These are phyloP conservation scores for Pholiota adiposa DNA, from an alignment of 1,284 basidiomycete genomes.

Conservation along the genomic window DNA sequence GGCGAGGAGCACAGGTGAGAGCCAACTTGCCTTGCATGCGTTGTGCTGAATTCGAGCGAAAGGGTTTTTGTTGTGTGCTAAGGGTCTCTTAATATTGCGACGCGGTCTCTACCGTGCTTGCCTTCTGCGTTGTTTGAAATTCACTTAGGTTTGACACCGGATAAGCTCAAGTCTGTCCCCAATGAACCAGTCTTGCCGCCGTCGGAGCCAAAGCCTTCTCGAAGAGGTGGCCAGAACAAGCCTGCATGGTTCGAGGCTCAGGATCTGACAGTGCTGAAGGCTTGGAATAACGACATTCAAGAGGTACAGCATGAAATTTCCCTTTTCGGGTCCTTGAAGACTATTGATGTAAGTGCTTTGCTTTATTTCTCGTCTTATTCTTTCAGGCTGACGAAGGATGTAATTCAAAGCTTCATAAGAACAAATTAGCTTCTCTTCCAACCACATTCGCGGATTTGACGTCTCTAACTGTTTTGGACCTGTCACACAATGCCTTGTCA, in stretches of 20 bases:
- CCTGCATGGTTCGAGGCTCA: slow-evolving; percentile 80
- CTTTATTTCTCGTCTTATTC: slow-evolving; percentile 10
- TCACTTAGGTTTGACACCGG: slow-evolving; percentile 73
- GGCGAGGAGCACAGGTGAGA: slow-evolving; percentile 72
- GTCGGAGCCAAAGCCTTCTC: slow-evolving; percentile 33
- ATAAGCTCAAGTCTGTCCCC: slow-evolving; percentile 62
- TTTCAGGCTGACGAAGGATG: slow-evolving; percentile 7
- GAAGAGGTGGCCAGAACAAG: slow-evolving; percentile 41
- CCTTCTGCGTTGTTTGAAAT: slow-evolving; percentile 81
- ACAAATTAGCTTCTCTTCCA: slow-evolving; percentile 64
- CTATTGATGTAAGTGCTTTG: slow-evolving; percentile 61
- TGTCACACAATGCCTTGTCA: slow-evolving; percentile 71
- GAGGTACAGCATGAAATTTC: slow-evolving; percentile 81
- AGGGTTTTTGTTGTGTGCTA: slow-evolving; percentile 31
- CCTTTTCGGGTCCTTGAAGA: slow-evolving; percentile 79
- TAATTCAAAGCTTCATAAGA: slow-evolving; percentile 66
- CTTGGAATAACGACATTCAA: slow-evolving; percentile 76
- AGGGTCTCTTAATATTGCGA: slow-evolving; percentile 76
- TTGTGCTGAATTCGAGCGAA: slow-evolving; percentile 49
- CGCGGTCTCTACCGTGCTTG: slow-evolving; percentile 68
- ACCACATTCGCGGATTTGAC: slow-evolving; percentile 67
- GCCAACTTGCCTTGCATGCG: slow-evolving; percentile 29
- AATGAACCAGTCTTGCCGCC: slow-evolving; percentile 62
- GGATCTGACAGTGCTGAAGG: slow-evolving; percentile 73
- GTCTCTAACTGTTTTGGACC: slow-evolving; percentile 63